A percentile compares a stretch with the other conserved stretches of the same genome.
Conservation (phyloP, 257 asterid species). For the Nyctanthes arbortristis region DNA sequence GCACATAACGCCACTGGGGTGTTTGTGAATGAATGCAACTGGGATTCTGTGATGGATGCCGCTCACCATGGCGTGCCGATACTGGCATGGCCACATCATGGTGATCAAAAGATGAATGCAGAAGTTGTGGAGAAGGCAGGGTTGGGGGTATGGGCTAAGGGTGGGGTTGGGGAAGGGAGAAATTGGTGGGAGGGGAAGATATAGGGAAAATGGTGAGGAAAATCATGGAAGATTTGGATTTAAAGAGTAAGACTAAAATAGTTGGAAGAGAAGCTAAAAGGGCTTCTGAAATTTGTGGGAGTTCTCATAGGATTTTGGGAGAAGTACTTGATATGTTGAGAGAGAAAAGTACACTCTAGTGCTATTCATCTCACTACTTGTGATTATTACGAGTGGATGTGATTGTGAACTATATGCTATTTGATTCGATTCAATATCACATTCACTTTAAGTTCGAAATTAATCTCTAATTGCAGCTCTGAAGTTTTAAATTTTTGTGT, state of each 20-base stretch:
- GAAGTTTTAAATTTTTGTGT: too few species aligned
- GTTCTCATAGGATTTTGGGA: constrained; percentile 27
- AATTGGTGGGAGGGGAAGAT: constrained; percentile 27
- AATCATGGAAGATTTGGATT: constrained; percentile 27
- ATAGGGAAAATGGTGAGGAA: constrained; percentile 30
- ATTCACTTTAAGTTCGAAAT: too few species aligned
- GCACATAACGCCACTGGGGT: constrained; percentile 48
- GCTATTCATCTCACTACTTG: too few species aligned
- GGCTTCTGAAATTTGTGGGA: constrained; percentile 31
- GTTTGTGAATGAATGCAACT: constrained; percentile 43
- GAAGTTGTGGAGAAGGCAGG: constrained; percentile 38
- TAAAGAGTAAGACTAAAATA: constrained; percentile 27
- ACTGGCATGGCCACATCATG: constrained; percentile 55
- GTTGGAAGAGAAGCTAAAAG: constrained; percentile 34
- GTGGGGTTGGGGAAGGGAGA: constrained; percentile 42
- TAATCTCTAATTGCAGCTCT: too few species aligned
- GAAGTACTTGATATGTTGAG: constrained; percentile 18
- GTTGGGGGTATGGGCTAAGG: constrained; percentile 35
- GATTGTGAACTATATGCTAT: too few species aligned
- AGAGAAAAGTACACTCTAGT: neutral
- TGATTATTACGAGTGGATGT: too few species aligned
- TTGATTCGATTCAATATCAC: too few species aligned
- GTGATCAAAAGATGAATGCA: constrained; percentile 53
- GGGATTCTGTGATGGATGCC: constrained; percentile 51
- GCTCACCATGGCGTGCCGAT: constrained; percentile 43